Evolutionary conservation across 2,329 filamentous ascomycete genomes (phyloP).

Genomic region (Pseudocercospora musae): DNA sequence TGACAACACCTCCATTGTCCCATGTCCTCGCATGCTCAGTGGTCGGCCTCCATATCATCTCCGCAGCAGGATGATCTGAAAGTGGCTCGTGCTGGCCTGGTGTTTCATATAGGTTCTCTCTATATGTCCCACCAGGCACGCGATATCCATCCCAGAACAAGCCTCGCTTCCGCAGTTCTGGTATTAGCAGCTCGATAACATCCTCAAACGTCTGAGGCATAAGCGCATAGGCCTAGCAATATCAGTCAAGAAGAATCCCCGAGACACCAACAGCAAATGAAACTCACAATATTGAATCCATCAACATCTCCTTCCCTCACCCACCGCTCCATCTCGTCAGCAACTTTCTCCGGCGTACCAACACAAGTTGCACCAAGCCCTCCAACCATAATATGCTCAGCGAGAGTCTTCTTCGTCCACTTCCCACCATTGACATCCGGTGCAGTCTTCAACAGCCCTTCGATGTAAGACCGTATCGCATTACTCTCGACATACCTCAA

Average conservation of each 20-base stretch:
- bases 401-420: slow-evolving; percentile 70
- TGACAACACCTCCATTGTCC: background rate
- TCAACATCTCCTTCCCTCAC: slow-evolving; percentile 67
- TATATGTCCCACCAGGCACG: slow-evolving; percentile 57
- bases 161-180: slow-evolving; percentile 59
- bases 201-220: slow-evolving; percentile 67
- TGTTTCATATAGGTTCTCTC: slow-evolving; percentile 58
- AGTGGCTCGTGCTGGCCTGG: slow-evolving; percentile 51
- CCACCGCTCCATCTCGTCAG: slow-evolving; percentile 66
- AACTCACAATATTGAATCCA: slow-evolving; percentile 68
- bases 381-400: slow-evolving; percentile 64
- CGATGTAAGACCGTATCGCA: slow-evolving; percentile 56
- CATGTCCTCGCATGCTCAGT: background rate
- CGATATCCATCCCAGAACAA: slow-evolving; percentile 55
- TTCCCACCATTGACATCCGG: slow-evolving; percentile 55
- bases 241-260: slow-evolving; percentile 1
- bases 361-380: slow-evolving; percentile 64
- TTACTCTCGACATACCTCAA: slow-evolving; percentile 60
- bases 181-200: slow-evolving; percentile 62
- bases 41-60: slow-evolving; percentile 40
- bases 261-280: background rate
- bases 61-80: slow-evolving; percentile 52
- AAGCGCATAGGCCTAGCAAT: slow-evolving; percentile 55
- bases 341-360: slow-evolving; percentile 62
- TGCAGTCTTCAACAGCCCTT: slow-evolving; percentile 55